phyloP scores from a whole-genome alignment of 768 basidiomycete species.

The Daedalea quercina region DNA sequence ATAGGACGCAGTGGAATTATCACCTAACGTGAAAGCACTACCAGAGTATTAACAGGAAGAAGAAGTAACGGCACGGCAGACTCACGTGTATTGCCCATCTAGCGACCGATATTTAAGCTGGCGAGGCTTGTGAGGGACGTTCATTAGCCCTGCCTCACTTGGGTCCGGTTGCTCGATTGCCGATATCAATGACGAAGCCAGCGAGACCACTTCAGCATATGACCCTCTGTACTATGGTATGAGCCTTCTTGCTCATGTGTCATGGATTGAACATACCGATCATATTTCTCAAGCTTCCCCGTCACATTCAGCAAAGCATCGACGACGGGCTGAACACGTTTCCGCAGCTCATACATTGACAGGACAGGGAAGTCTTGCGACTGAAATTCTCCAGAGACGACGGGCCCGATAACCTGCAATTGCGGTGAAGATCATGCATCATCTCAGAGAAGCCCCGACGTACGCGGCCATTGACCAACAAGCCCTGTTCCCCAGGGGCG shows the following conservation, averaged over 20 bases:
- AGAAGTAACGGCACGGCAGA: constrained; percentile 6
- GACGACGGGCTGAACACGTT: constrained; percentile 63
- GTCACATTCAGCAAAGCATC: constrained; percentile 52
- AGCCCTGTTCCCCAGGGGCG: constrained; percentile 48
- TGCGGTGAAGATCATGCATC: not conserved
- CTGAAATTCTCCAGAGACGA: constrained; percentile 51
- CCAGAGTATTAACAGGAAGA: not conserved
- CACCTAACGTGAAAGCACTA: constrained; percentile 67
- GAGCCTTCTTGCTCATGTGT: constrained; percentile 31
- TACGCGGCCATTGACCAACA: constrained; percentile 84
- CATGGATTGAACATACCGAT: constrained; percentile 22
- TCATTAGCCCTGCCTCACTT: constrained; percentile 67
- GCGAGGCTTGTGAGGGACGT: constrained; percentile 53
- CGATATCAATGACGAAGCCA: constrained; percentile 67
- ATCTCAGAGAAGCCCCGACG: constrained; percentile 19
- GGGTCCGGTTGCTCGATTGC: constrained; percentile 66
- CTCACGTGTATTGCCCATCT: constrained; percentile 60
- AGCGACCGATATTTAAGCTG: constrained; percentile 54
- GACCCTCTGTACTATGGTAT: constrained; percentile 32
- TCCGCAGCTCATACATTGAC: constrained; percentile 65
- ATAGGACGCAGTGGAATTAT: constrained; percentile 58
- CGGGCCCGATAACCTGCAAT: constrained; percentile 69
- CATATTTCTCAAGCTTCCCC: constrained; percentile 2
- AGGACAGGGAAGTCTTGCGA: constrained; percentile 69
- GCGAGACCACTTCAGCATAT: constrained; percentile 54